Evolutionary conservation across 2,329 filamentous ascomycete genomes (phyloP).

Genomic region (Knufia fluminis): DNA sequence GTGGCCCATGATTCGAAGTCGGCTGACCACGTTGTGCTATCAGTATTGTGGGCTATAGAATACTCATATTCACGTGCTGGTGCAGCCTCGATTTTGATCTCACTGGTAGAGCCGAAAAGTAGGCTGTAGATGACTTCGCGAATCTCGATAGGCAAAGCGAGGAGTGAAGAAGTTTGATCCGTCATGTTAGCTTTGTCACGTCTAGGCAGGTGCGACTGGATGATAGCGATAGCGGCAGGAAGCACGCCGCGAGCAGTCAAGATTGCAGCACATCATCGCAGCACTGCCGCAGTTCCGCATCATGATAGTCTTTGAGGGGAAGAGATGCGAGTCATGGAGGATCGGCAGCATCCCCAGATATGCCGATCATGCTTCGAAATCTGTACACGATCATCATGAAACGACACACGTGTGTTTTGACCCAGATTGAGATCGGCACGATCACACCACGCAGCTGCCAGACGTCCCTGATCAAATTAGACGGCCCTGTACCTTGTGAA

Average conservation of each 20-base stretch:
- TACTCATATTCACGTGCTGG: neutral
- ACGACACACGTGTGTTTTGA: no score
- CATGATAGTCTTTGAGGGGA: neutral
- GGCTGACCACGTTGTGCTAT: constrained; percentile 8
- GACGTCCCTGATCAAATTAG: no score
- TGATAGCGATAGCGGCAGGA: neutral
- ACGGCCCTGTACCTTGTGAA: no score
- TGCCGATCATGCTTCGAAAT: no score
- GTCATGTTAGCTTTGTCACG: constrained; percentile 2
- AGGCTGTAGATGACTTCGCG: constrained; percentile 17
- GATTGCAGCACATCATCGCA: neutral
- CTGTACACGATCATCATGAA: no score
- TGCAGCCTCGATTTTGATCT: constrained; percentile 4
- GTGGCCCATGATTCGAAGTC: constrained; percentile 20
- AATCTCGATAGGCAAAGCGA: constrained; percentile 18
- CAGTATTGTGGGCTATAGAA: neutral
- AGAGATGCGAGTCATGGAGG: no score
- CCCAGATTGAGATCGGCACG: no score
- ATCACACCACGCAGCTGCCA: no score
- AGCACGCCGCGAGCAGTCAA: neutral
- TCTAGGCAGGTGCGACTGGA: neutral
- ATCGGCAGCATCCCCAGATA: no score
- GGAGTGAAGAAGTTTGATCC: constrained; percentile 7
- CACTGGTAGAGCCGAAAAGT: constrained; percentile 9
- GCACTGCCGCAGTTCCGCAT: neutral